Base-by-base conservation (phyloP, 306 rosid genomes). In the Malus asiatica region DNA sequence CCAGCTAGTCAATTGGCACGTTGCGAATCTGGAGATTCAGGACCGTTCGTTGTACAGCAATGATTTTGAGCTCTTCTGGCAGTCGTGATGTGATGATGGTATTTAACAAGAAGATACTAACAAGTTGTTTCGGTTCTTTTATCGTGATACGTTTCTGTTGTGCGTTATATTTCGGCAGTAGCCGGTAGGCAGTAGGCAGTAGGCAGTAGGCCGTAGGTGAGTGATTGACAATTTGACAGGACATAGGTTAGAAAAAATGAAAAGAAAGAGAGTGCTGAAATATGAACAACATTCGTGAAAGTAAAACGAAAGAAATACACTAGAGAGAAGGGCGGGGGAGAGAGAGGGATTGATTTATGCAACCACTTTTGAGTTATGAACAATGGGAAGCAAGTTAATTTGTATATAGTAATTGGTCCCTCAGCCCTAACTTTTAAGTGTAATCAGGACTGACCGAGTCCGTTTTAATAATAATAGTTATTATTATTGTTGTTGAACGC, bases 41-140 rank as follows among this genome's bases (percentile, higher is more conserved):
- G 99, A 96, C 84, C 99, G 99, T 65, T 96, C 94, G 75, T 84
- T 96, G 97, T 96, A 96, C 88, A 92, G 96, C 90, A 91, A 82
- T 71, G 96, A 92, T 80, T 86, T 83, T 86, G 98, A 92, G 88
- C 90, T 89, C 87, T 92, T 96, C 93, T 96, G 99, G 99, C 98
- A 93, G 81, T 90, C 96, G 55, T 95, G 90, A 90, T 77, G 5
- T 44, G 48, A 48, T 15, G 7, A 6, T 13, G 9, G 53, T 80
- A 15, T 66, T 79, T 44, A 66, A 40, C 78, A 71, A 76, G 84
- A 61, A 72, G 71, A 70, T 58, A n/a, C 80, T 83, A 80, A 90
- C 89, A 48, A 66, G 73, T 58, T 48, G 20, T 70, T 76, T 57
- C 44, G 52, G 22, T 23, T 46, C 46, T 73, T 27, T 29, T 55